Evolutionary conservation across 2,329 filamentous ascomycete genomes (phyloP), one percentile per base, ranked within the genome.

Genomic region (Pseudogymnoascus sp.): DNA sequence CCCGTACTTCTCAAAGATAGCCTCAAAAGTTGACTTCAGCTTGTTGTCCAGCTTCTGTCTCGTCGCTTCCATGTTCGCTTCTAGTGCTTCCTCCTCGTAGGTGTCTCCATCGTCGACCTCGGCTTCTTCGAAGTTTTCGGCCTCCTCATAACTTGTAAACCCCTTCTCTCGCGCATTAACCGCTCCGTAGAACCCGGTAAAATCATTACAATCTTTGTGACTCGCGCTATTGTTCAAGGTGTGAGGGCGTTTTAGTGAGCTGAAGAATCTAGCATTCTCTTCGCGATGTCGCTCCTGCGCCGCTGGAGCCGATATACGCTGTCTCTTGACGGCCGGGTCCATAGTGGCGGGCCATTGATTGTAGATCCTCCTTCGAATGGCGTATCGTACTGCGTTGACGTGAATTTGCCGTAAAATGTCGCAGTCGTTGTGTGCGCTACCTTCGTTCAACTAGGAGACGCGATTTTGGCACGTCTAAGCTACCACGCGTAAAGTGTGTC

Each of bases 1-100:
- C 62, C 83, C 87, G 73, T 96, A 97, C 74, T 96, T 97, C 65
- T 88, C 84, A 72, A 96, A 96, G 63, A 97, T 96, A 63, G 84
- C 80, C 72, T 96, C 92, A 73, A 96, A 95, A 3, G 86, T 86
- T n/a, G 86, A 87, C 73, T 95, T 93, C 43, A 96, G 82, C 64
- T 86, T 86, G 66, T 81, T 78, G 66, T 90, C 87, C 63, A 91
- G 89, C 62, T 82, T 81, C 59, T 84, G 82, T 67, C 89, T 83
- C 59, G 83, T 85, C 65, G 83, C 78, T 49, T 85, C 79, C n/a
- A 91, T 77, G 63, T 85, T 81, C 65, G 81, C 79, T 61, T 81
- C 78, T n/a, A 83, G 79, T 65, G 86, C 80, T 38, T 80, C 78
- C 53, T 76, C 75, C 23, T 76, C 73, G 59, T 77, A 76, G 63